These are phyloP conservation scores for Paramecium tetraurelia DNA, from an alignment of 73 alveolate genomes.

Conservation along the genomic window DNA sequence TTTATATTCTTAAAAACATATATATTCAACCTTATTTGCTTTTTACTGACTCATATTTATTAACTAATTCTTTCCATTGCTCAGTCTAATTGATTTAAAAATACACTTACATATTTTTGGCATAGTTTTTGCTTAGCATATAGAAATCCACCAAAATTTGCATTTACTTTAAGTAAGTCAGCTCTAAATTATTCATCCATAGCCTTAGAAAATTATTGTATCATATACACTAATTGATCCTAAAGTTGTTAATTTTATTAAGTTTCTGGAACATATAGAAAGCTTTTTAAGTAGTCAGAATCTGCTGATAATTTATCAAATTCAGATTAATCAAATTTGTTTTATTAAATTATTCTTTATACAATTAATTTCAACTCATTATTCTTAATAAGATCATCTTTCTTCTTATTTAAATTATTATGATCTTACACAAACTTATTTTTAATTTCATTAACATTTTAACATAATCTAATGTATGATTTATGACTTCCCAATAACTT, in stretches of 20 bases:
- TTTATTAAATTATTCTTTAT: not conserved
- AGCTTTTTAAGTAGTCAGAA: not conserved
- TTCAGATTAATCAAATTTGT: not conserved
- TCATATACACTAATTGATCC: not conserved
- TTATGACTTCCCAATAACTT: not conserved
- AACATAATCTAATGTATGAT: not conserved
- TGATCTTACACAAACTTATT: not conserved
- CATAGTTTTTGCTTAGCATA: not conserved
- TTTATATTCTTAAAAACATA: not conserved
- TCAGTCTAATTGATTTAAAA: not conserved
- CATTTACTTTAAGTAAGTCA: not conserved
- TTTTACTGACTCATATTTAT: not conserved
- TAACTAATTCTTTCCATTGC: not conserved
- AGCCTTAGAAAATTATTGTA: not conserved
- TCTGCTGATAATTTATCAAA: not conserved
- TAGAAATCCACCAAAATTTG: slow-evolving; percentile 1
- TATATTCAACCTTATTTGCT: not conserved
- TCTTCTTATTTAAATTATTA: not conserved
- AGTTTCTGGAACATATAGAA: not conserved
- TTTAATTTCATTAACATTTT: not conserved
- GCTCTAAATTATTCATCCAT: not conserved
- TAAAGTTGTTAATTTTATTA: not conserved
- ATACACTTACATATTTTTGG: not conserved
- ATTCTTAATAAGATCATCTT: not conserved
- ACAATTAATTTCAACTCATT: not conserved